A percentile compares a stretch with the other conserved stretches of the same genome.
Conservation (phyloP, 345 rosid species). For the Geranium rotundifolium region DNA sequence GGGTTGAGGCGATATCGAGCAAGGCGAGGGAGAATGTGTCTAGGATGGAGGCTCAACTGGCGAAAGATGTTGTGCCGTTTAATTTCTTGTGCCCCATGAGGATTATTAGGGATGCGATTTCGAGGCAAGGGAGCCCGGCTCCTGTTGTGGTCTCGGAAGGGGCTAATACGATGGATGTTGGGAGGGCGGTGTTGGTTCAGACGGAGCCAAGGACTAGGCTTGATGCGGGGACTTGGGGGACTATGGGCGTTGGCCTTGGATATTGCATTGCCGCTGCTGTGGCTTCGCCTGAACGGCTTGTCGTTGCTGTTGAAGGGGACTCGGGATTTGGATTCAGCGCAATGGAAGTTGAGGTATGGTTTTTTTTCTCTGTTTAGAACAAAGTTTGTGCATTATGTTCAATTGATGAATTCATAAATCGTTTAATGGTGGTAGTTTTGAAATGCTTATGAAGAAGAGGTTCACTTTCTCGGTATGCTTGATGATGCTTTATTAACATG, state of each 20-base stretch:
- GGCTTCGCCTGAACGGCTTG: constrained; percentile 79
- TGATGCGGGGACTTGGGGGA: constrained; percentile 99
- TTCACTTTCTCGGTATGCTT: too few species aligned
- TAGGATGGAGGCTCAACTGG: constrained; percentile 78
- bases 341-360: constrained; percentile 90
- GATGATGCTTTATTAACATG: too few species aligned
- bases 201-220: constrained; percentile 91
- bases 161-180: constrained; percentile 96
- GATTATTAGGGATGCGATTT: constrained; percentile 81
- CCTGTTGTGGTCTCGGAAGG: constrained; percentile 90
- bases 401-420: too few species aligned
- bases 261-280: constrained; percentile 97
- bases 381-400: too few species aligned
- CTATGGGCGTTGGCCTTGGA: constrained; percentile 99
- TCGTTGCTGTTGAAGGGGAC: constrained; percentile 95
- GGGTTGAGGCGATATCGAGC: constrained; percentile 69
- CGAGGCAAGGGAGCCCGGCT: constrained; percentile 60
- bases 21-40: constrained; percentile 59
- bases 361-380: constrained; percentile 2
- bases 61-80: constrained; percentile 83
- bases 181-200: constrained; percentile 88
- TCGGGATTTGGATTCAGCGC: constrained; percentile 98
- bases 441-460: too few species aligned
- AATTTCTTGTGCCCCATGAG: constrained; percentile 90
- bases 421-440: too few species aligned